Percentiles rank a stretch among this genome's conserved stretches.
These are phyloP conservation scores for Trametes sp. DNA, from an alignment of 1,284 basidiomycete genomes.

Conservation along the genomic window DNA sequence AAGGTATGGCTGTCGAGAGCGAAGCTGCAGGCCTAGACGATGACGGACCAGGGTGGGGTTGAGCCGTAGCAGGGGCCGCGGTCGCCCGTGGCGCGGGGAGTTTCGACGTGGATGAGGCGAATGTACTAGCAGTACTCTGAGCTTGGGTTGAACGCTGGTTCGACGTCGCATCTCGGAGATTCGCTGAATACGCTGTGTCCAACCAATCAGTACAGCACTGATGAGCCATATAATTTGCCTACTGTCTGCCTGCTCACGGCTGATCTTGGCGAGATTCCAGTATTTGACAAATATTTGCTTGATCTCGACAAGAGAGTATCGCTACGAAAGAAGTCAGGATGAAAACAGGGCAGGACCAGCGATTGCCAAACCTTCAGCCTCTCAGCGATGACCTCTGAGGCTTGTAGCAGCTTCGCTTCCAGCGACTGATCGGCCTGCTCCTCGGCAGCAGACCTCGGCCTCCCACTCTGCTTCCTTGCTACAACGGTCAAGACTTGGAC, in stretches of 20 bases:
- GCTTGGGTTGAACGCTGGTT: not conserved
- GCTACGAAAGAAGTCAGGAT: not conserved
- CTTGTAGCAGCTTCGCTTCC: conserved; percentile 2
- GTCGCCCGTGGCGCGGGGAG: not conserved
- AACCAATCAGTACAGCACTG: not conserved
- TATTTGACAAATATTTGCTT: conserved; percentile 5
- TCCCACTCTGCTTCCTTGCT: conserved; percentile 5
- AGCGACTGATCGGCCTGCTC: not conserved
- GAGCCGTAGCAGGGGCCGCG: not conserved
- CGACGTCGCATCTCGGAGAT: not conserved
- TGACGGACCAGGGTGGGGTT: not conserved
- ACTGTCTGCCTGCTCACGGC: conserved; percentile 7
- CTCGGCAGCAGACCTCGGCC: not conserved
- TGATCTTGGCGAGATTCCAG: not conserved
- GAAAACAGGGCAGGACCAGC: not conserved
- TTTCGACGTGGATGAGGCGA: not conserved
- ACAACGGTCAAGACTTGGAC: conserved; percentile 6
- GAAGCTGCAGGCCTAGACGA: not conserved
- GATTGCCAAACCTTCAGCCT: conserved; percentile 7
- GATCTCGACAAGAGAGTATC: conserved; percentile 2
- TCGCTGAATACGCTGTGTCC: not conserved
- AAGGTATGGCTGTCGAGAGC: not conserved
- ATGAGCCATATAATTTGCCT: not conserved
- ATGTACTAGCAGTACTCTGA: not conserved
- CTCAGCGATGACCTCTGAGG: conserved; percentile 7